Evolutionary conservation across 2,329 filamentous ascomycete genomes (phyloP).

Genomic region (Monosporascus sp.): DNA sequence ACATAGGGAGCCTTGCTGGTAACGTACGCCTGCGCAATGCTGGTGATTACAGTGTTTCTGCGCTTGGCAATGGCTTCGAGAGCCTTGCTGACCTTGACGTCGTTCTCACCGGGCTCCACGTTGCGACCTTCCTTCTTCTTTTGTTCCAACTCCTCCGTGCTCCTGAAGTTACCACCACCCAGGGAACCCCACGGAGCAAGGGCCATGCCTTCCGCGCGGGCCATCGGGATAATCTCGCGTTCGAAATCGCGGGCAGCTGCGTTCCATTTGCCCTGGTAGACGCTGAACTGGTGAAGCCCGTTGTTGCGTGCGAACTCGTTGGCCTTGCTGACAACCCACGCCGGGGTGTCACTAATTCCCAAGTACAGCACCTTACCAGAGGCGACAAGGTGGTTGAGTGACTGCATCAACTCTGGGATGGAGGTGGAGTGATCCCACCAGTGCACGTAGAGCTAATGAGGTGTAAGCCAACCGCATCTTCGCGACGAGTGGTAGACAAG

Average conservation of each 20-base stretch:
- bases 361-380: conserved; percentile 38
- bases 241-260: conserved; percentile 31
- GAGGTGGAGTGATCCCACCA: conserved; percentile 39
- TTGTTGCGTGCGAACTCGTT: conserved; percentile 33
- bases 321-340: conserved; percentile 34
- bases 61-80: conserved; percentile 55
- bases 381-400: conserved; percentile 35
- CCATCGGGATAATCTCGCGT: conserved; percentile 39
- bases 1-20: conserved; percentile 40
- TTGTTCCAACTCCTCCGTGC: conserved; percentile 34
- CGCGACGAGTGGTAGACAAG: too few relatives aligned
- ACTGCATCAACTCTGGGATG: conserved; percentile 38
- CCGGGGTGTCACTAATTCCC: conserved; percentile 34
- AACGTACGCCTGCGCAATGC: conserved; percentile 46
- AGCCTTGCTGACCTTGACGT: conserved; percentile 34
- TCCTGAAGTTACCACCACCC: conserved; percentile 41
- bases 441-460: conserved; percentile 32
- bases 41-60: conserved; percentile 46
- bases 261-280: conserved; percentile 37
- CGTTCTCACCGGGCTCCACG: neutral
- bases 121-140: conserved; percentile 36
- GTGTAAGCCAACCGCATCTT: too few relatives aligned
- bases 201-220: conserved; percentile 40
- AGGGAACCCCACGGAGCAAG: conserved; percentile 53
- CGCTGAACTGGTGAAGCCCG: conserved; percentile 31